Evolutionary conservation across 768 basidiomycete species (phyloP), one percentile per base, ranked within the genome.

Genomic region (Strobilomyces echinocephalus): DNA sequence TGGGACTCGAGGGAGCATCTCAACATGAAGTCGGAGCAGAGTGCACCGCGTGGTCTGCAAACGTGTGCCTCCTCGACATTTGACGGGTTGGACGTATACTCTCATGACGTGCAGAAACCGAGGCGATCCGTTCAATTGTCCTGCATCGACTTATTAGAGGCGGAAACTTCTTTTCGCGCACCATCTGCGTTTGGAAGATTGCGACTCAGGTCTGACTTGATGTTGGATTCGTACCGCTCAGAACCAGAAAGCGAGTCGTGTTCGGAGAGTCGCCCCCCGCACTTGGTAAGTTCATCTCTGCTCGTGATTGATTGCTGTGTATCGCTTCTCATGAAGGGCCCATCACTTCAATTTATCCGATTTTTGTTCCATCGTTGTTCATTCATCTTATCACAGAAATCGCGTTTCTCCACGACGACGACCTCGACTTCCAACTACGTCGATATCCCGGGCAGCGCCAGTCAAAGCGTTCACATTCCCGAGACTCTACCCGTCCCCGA

Each of bases 331-430:
- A 38, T 18, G 14, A 18, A 38, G 16, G 18, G n/a, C 16, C 18
- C 4, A 10, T 30, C 46, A 8, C 35, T 30, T 24, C 33, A 20
- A 24, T 46, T 50, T 28, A n/a, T 48, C 9, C 46, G 9, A n/a
- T 38, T 35, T 18, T 46, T 42, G 35, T 30, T 21, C 11, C 15
- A 21, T 39, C 30, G 4, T 42, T 59, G 15, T 39, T 41, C 26
- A 38, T 14, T 26, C 36, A 10, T 18, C 35, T 30, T 24, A n/a
- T 15, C 46, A 12, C 44, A 72, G 72, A 58, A 42, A 40, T 72
- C 72, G 9, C 72, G 68, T 16, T 73, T 73, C 50, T 72, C 72
- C 30, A 59, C 60, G 24, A 69, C 71, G 31, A 72, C 71, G 6
- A 66, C 63, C 0, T 66, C 72, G 5, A 71, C 71, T 3, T 73